phyloP scores from a whole-genome alignment of 306 rosid genomes.

The cucumber (Cucumis sativus) region DNA sequence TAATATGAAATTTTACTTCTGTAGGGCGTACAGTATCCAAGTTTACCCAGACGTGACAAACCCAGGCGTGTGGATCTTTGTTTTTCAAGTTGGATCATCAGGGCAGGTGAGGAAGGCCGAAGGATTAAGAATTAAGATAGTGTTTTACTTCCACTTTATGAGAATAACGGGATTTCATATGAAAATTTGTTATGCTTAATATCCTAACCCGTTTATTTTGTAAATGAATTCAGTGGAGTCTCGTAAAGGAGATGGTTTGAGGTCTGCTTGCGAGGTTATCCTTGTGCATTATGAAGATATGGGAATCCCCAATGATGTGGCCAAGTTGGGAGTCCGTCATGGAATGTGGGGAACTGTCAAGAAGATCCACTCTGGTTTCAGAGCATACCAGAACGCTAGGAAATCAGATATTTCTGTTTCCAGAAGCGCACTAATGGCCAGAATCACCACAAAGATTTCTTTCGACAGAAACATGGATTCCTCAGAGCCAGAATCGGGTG shows the following conservation, averaged over 20 bases:
- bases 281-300: conserved; percentile 89
- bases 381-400: conserved; percentile 84
- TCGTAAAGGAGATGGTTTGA: conserved; percentile 79
- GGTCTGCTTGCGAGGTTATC: conserved; percentile 85
- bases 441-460: conserved; percentile 56
- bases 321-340: conserved; percentile 92
- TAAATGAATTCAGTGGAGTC: conserved; percentile 66
- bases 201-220: conserved; percentile 13
- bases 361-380: conserved; percentile 85
- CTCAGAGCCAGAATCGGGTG: conserved; percentile 20
- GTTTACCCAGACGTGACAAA: conserved; percentile 81
- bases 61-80: conserved; percentile 87
- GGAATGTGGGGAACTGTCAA: conserved; percentile 99
- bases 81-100: conserved; percentile 90
- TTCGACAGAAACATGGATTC: conserved; percentile 27
- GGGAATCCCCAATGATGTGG: conserved; percentile 99
- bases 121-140: conserved; percentile 11
- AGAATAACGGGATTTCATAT: background rate
- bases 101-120: conserved; percentile 76
- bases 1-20: conserved; percentile 23
- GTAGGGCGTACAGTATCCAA: conserved; percentile 75
- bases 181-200: background rate
- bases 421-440: conserved; percentile 63
- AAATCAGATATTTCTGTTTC: conserved; percentile 51
- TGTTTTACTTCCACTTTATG: background rate